Conservation (phyloP, 495 filamentous ascomycete genomes). For the Neurospora sp. region DNA sequence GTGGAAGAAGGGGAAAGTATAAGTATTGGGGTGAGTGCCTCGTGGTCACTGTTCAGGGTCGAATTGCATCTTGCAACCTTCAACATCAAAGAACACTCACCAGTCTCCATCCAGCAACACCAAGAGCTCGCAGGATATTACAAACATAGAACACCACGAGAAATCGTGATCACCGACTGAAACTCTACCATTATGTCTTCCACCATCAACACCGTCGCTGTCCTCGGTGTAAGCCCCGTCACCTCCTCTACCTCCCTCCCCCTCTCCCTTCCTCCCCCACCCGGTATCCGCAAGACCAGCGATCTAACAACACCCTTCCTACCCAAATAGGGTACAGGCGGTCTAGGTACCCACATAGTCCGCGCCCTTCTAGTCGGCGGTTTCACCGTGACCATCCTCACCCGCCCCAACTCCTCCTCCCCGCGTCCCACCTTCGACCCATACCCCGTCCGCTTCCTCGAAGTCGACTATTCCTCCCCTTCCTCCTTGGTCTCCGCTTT, state of each 20-base stretch:
- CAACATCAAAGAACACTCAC: too few relatives aligned
- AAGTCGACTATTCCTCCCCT: constrained; percentile 45
- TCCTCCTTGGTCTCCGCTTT: constrained; percentile 13
- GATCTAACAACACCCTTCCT: neutral
- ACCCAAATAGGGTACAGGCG: constrained; percentile 42
- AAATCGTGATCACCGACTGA: neutral
- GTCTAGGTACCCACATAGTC: constrained; percentile 48
- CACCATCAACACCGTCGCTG: constrained; percentile 39
- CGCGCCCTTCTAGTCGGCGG: constrained; percentile 41
- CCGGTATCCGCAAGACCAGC: neutral
- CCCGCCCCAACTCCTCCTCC: constrained; percentile 34
- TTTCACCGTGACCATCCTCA: constrained; percentile 51
- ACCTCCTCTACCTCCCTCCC: neutral
- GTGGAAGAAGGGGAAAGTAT: neutral
- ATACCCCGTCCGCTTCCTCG: constrained; percentile 26
- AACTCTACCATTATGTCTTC: constrained; percentile 26
- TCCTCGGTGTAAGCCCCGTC: constrained; percentile 36
- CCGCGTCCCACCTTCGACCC: constrained; percentile 19
- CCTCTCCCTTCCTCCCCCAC: neutral
- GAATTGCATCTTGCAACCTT: neutral
- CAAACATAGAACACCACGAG: neutral
- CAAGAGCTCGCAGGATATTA: neutral
- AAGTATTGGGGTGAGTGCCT: neutral
- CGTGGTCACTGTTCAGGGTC: neutral
- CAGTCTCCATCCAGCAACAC: neutral